Base-by-base conservation (phyloP, 495 filamentous ascomycete genomes). In the Sphaerosporella brunnea region DNA sequence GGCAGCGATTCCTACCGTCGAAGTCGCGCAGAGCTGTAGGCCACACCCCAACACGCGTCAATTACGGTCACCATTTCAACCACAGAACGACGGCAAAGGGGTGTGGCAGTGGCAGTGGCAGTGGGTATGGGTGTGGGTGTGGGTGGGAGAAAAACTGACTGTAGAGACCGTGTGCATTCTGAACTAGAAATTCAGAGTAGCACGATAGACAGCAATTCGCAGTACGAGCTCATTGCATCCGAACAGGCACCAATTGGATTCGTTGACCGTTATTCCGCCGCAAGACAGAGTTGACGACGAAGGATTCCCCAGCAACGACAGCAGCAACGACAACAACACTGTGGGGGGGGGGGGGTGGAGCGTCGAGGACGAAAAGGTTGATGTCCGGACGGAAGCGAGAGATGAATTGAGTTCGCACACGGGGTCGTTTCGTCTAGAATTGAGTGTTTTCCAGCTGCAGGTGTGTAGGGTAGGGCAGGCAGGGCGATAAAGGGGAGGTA, bases 1-100 rank as follows among this genome's bases (percentile, higher is more conserved):
- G 37, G 76, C 69, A 52, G 78, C 77, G 51, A 78, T 71, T 62
- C 73, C 76, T 62, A 80, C 68, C 47, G 78, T 80, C 68, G 75
- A 74, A 55, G 76, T 65, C 53, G 78, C 78, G 77, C 78, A 81
- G 32, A 82, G 70, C 78, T 82, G 59, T 58, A 36, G 36, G 36
- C 5, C 5, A 16, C 5, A 19, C 8, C 34, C 9, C 8, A 43
- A 20, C n/a, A 43, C 40, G 40, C 24, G 43, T 46, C 43, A 46
- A 46, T 46, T 34, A 23, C 37, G 20, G 18, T 16, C n/a, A n/a
- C n/a, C n/a, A n/a, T n/a, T n/a, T n/a, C n/a, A n/a, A n/a, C n/a
- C n/a, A n/a, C 37, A 40, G 37, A 40, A 10, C 11, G 20, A 2
- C 40, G 26, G 18, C 40, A 26, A 18, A 18, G 10, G 10, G 37